Conservation (phyloP, 2,329 filamentous ascomycete genomes). For the Aspergillus vadensis region DNA sequence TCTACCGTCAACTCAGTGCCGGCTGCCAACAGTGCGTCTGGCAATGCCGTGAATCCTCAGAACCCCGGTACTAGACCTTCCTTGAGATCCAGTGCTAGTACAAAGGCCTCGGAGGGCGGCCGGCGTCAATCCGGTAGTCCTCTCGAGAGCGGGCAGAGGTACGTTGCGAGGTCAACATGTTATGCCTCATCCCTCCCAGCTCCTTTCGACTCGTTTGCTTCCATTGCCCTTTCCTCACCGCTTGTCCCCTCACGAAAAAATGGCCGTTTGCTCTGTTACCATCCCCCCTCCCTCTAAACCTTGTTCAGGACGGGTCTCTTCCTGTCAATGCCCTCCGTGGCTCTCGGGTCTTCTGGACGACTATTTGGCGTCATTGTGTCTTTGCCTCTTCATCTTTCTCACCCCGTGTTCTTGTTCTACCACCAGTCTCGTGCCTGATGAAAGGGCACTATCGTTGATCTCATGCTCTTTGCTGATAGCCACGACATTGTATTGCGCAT, state of each 20-base stretch:
- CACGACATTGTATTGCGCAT: slow-evolving; percentile 14
- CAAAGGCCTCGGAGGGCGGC: slow-evolving; percentile 54
- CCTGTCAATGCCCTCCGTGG: not conserved
- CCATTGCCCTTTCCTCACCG: slow-evolving; percentile 17
- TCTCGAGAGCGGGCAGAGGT: slow-evolving; percentile 58
- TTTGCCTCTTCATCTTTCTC: not conserved
- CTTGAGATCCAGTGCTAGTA: slow-evolving; percentile 53
- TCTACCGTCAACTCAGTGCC: slow-evolving; percentile 42
- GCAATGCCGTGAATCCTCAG: slow-evolving; percentile 40
- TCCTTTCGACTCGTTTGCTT: slow-evolving; percentile 9
- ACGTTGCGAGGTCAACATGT: slow-evolving; percentile 35
- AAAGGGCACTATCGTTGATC: not conserved
- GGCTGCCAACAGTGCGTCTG: slow-evolving; percentile 39
- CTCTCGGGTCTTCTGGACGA: not conserved
- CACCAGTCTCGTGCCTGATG: not conserved
- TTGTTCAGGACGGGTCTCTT: not conserved
- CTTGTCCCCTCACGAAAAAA: slow-evolving; percentile 12
- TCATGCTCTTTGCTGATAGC: not conserved
- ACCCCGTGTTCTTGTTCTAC: not conserved
- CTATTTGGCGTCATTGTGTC: not conserved
- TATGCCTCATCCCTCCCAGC: slow-evolving; percentile 7
- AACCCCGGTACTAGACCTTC: slow-evolving; percentile 45
- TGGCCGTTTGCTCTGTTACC: not conserved
- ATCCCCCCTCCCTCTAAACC: slow-evolving; percentile 1
- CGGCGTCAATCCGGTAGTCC: slow-evolving; percentile 60